These are phyloP conservation scores for Colletotrichum tanaceti DNA, from an alignment of 2,329 filamentous ascomycete species.

Conservation along the genomic window DNA sequence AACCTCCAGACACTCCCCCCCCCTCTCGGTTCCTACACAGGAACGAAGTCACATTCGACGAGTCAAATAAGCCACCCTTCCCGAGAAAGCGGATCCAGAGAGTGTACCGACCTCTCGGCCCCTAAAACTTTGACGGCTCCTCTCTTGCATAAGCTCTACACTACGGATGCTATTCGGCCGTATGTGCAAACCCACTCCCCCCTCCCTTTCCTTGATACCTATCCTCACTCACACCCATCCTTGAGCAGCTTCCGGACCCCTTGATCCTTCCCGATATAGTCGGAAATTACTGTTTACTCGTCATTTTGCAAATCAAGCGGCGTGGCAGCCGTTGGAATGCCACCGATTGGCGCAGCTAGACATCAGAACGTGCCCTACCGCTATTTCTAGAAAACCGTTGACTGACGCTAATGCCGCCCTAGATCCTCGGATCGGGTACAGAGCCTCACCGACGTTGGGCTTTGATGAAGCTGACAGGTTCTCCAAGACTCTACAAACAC, in stretches of 20 bases:
- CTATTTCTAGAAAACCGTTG: neutral
- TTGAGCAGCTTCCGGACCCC: neutral
- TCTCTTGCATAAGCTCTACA: conserved; percentile 13
- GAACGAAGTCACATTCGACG: conserved; percentile 29
- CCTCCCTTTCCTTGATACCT: neutral
- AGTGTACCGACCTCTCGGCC: conserved; percentile 8
- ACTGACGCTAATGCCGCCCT: neutral
- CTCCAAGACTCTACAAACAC: neutral
- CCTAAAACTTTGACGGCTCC: neutral
- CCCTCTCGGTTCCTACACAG: too few species aligned
- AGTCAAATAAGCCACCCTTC: conserved; percentile 19
- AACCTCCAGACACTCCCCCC: conserved; percentile 13
- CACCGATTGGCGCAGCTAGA: conserved; percentile 31
- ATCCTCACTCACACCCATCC: neutral
- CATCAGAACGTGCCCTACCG: neutral
- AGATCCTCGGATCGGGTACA: conserved; percentile 7
- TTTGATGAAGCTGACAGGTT: conserved; percentile 12
- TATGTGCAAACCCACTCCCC: conserved; percentile 10
- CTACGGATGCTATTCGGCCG: conserved; percentile 23
- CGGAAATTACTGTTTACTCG: conserved; percentile 11
- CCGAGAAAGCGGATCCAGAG: conserved; percentile 8
- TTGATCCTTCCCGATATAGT: neutral
- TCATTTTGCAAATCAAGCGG: neutral
- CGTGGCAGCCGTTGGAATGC: conserved; percentile 17
- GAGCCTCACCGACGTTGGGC: conserved; percentile 29